Evolutionary conservation across 129 eudicot genomes (phyloP), one percentile per base, ranked within the genome.

Genomic region (Tagetes patula): DNA sequence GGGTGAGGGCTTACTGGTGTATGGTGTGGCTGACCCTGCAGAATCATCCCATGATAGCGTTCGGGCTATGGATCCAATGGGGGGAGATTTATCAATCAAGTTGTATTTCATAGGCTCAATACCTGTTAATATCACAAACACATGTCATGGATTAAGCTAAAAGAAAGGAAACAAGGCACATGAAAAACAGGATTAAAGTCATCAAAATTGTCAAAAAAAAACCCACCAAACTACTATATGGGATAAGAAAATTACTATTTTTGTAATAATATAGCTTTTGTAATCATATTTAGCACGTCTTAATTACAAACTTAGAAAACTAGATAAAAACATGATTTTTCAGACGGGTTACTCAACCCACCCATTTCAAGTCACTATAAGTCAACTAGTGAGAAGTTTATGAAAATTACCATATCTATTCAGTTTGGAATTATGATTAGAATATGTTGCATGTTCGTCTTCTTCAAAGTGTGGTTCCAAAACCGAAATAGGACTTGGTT

Each of bases 81-180:
- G 99, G 0, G 99, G 99, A 6, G 99, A 95, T 81, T 95, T 95
- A 77, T 85, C 99, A 54, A 95, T 90, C 78, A 91, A 75, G 71
- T 91, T 95, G 53, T 87, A 90, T 77, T 65, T 77, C 65, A 84
- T 59, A 9, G 70, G 68, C 40, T 81, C 83, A 4, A 36, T n/a
- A 8, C 90, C 98, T 87, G 88, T 54, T 70, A 32, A 56, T 49
- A 69, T n/a, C n/a, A 56, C 30, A 14, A 65, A 39, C 43, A 36
- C 39, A 46, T 20, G 27, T 20, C 27, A 58, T 58, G 37, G 37
- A 32, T 32, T 58, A 58, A 58, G 40, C 64, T 58, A 58, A 58
- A 58, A 58, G 64, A 56, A 56, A 56, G n/a, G 63, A 31, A 39
- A 31, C 6, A 5, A 56, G 30, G 30, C 31, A 52, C 58, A 14